Percentiles rank a stretch among this genome's conserved stretches.
Evolutionary conservation across 108 stramenopile species (phyloP).

Genomic region (Conticribra guillardii): DNA sequence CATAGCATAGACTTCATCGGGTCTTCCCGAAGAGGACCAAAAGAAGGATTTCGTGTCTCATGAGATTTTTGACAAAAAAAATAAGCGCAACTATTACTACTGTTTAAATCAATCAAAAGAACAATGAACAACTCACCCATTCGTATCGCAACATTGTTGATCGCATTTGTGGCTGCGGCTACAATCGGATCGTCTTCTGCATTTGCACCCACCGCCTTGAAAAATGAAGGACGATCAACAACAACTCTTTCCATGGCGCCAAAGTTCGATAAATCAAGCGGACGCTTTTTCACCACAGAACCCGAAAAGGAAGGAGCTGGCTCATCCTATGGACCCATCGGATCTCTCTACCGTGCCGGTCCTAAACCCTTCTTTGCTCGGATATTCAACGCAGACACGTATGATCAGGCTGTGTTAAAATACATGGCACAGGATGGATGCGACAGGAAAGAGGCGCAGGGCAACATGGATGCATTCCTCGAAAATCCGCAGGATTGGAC

Average conservation of each 20-base stretch:
- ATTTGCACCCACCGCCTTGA: not conserved
- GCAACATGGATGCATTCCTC: constrained; percentile 65
- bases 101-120: no score
- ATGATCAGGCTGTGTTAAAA: constrained; percentile 60
- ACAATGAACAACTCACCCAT: no score
- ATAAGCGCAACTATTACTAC: no score
- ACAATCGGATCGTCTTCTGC: not conserved
- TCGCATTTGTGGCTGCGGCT: not conserved
- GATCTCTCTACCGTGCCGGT: constrained; percentile 51
- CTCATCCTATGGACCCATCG: constrained; percentile 60
- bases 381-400: constrained; percentile 40
- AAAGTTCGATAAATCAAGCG: constrained; percentile 25
- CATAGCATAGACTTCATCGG: not conserved
- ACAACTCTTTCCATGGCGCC: constrained; percentile 32
- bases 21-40: no score
- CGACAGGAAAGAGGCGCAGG: constrained; percentile 50
- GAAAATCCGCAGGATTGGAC: constrained; percentile 68
- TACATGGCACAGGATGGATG: constrained; percentile 49
- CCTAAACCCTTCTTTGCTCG: constrained; percentile 51
- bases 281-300: constrained; percentile 35
- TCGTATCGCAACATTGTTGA: no score
- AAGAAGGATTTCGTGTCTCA: no score
- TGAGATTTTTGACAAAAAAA: no score
- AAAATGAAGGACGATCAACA: not conserved
- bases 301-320: constrained; percentile 45